Evolutionary conservation across 768 basidiomycete species (phyloP).

Genomic region (Mycena belliarum): DNA sequence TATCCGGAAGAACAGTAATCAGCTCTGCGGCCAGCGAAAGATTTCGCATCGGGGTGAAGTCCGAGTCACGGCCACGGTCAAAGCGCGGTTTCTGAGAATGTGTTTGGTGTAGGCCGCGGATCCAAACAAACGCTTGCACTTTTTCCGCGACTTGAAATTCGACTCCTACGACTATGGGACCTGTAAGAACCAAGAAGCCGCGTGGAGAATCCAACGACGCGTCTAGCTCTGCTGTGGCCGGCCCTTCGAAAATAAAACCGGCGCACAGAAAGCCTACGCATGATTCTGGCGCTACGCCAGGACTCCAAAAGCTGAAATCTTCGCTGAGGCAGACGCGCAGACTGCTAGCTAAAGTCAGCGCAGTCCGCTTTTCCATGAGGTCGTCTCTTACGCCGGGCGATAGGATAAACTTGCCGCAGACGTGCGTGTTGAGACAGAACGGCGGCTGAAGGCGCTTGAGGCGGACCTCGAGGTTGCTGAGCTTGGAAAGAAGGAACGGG

Average conservation of each 20-base stretch:
- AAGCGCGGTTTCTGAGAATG: neutral
- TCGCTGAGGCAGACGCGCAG: conserved; percentile 80
- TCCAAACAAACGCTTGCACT: neutral
- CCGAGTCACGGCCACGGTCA: conserved; percentile 1
- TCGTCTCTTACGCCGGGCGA: neutral
- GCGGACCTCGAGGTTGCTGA: conserved; percentile 70
- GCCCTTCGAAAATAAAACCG: conserved; percentile 29
- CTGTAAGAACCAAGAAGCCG: conserved; percentile 15
- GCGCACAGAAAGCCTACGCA: conserved; percentile 26
- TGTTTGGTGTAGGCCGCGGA: neutral
- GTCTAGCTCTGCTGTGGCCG: conserved; percentile 14
- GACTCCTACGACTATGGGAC: conserved; percentile 19
- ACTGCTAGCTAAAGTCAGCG: conserved; percentile 72
- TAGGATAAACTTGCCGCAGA: conserved; percentile 86
- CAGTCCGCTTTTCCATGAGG: neutral
- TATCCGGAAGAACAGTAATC: conserved; percentile 28
- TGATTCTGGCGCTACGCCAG: conserved; percentile 46
- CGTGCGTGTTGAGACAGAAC: conserved; percentile 78
- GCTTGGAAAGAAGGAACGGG: conserved; percentile 63
- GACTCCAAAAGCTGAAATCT: conserved; percentile 86
- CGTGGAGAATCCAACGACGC: conserved; percentile 1
- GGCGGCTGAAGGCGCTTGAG: conserved; percentile 74
- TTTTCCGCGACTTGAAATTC: neutral
- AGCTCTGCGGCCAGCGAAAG: conserved; percentile 43
- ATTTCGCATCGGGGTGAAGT: conserved; percentile 61